These are phyloP conservation scores for Pestalotiopsis sp. DNA, from an alignment of 2,329 filamentous ascomycete species.

Conservation along the genomic window DNA sequence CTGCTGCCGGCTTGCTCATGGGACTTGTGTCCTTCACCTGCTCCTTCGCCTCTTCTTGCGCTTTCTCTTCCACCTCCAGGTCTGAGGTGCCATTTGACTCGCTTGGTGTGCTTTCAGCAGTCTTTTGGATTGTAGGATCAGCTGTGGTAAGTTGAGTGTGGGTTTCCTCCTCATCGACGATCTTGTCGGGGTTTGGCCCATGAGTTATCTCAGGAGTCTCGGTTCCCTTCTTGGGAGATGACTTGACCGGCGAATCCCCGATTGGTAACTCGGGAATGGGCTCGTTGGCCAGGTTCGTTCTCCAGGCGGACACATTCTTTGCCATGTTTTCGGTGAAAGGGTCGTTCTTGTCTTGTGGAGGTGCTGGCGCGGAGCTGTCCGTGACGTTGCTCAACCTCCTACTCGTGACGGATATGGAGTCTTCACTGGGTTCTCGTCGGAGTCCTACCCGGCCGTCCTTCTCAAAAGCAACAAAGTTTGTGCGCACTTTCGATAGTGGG, in stretches of 20 bases:
- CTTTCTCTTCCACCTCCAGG: constrained; percentile 13
- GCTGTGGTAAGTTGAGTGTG: constrained; percentile 33
- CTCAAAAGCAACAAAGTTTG: constrained; percentile 75
- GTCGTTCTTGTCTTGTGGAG: constrained; percentile 41
- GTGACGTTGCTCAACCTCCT: constrained; percentile 41
- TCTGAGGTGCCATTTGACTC: constrained; percentile 5
- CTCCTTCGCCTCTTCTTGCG: not conserved
- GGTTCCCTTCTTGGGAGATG: constrained; percentile 27
- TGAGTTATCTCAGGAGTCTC: constrained; percentile 30
- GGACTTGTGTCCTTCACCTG: constrained; percentile 32
- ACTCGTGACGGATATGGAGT: constrained; percentile 40
- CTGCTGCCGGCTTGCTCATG: constrained; percentile 24
- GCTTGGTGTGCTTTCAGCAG: constrained; percentile 17
- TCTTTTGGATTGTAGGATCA: constrained; percentile 31
- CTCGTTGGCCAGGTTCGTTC: constrained; percentile 39
- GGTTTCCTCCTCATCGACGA: constrained; percentile 40
- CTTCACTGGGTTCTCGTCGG: constrained; percentile 45
- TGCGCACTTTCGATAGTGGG: constrained; percentile 74
- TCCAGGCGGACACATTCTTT: constrained; percentile 29
- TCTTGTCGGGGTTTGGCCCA: constrained; percentile 42
- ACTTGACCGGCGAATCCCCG: constrained; percentile 22
- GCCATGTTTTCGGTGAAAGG: constrained; percentile 33
- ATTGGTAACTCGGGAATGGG: constrained; percentile 46
- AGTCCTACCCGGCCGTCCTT: constrained; percentile 62
- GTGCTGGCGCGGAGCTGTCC: constrained; percentile 40